Evolutionary conservation across 164 flowering plant genomes (phyloP), one percentile per base, ranked within the genome.

Genomic region (Liquidambar formosana): DNA sequence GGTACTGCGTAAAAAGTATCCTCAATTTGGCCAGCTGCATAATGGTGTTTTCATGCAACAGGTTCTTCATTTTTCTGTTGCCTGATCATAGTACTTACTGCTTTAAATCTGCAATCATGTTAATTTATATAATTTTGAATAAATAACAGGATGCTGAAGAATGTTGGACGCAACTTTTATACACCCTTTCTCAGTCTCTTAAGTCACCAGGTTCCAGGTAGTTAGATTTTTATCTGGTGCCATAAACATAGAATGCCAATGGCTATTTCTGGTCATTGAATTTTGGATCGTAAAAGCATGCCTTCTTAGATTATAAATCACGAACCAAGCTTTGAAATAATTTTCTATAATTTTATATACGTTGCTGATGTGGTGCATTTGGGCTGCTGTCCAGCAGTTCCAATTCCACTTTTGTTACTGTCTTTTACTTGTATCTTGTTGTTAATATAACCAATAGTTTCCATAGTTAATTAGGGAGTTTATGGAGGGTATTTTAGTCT

Each of bases 21-120:
- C 98, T 66, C 99, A 93, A 74, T 95, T 95, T 80, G 97, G 91
- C 46, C 98, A 95, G 83, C 81, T 84, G 75, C 91, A 91, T 66
- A 91, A 90, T 77, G 93, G 89, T 33, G 57, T 65, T 57, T 93
- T 79, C 80, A 95, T 93, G 99, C 99, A 95, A 75, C 99, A 95
- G 97, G 98, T 95, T 65, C 1, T 57, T 41, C 47, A 21, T 22
- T 61, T 49, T 15, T 21, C 0, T 48, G 21, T 63, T 21, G 14
- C n/a, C 16, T 67, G 44, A 57, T 16, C 10, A 25, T 58, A n/a
- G 22, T 43, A 59, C 54, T 49, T 18, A 23, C 61, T 12, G 56
- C 60, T 68, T 45, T 52, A 46, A 28, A 45, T 46, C 48, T 26
- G 43, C 12, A 59, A 25, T 10, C 11, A 18, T 54, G 13, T 54